Percentiles rank a stretch among this genome's conserved stretches.
phyloP scores from a whole-genome alignment of 257 asterid genomes.

The Nicotiana otophora region DNA sequence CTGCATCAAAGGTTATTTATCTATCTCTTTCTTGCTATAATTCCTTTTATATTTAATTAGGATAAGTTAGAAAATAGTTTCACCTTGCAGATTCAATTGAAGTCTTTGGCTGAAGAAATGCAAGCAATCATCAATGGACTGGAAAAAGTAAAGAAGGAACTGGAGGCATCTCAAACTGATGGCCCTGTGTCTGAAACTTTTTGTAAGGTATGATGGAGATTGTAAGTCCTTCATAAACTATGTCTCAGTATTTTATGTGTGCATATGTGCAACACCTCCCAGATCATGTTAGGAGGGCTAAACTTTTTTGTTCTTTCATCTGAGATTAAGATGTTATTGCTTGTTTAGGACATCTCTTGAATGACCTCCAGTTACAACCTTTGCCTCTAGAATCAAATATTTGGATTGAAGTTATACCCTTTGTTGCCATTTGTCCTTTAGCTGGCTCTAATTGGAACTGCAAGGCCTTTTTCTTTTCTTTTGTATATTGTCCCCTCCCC shows the following conservation, averaged over 20 bases:
- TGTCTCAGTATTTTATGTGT: not conserved
- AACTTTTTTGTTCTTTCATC: not conserved
- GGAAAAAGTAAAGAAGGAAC: constrained; percentile 88
- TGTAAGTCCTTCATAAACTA: not conserved
- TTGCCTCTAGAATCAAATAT: no score
- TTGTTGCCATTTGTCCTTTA: no score
- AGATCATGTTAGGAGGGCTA: not conserved
- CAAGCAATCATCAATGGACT: constrained; percentile 42
- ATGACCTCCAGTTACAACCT: no score
- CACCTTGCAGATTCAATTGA: constrained; percentile 71
- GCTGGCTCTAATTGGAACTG: no score
- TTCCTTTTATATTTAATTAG: not conserved
- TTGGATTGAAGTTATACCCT: no score
- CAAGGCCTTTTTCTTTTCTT: no score
- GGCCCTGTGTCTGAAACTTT: constrained; percentile 90
- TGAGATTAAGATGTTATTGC: not conserved
- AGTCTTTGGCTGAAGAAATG: constrained; percentile 74
- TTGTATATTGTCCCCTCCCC: no score
- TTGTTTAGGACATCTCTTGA: not conserved
- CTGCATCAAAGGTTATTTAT: constrained; percentile 65
- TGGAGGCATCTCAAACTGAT: constrained; percentile 74
- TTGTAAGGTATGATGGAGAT: constrained; percentile 48
- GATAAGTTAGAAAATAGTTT: constrained; percentile 2
- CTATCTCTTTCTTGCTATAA: constrained; percentile 9
- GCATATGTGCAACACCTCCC: not conserved